These are phyloP conservation scores for Arthrobotrys pseudoclavata DNA, from an alignment of 2,329 filamentous ascomycete species.

Conservation along the genomic window DNA sequence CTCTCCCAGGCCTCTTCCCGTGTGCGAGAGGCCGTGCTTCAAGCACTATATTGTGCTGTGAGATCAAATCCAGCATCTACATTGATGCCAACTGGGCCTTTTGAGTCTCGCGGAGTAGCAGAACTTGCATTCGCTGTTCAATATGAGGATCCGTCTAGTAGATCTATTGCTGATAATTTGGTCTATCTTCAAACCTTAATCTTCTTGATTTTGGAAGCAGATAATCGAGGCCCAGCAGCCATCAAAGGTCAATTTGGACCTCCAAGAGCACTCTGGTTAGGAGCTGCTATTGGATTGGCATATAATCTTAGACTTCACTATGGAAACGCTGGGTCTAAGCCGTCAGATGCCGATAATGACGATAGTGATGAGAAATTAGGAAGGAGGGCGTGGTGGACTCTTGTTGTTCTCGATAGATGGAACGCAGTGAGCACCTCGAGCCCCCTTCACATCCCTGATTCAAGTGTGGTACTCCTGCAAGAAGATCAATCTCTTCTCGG, in stretches of 20 bases:
- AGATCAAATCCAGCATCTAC: slow-evolving; percentile 69
- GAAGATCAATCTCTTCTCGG: slow-evolving; percentile 75
- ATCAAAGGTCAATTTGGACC: slow-evolving; percentile 68
- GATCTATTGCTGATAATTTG: slow-evolving; percentile 67
- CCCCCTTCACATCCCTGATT: slow-evolving; percentile 75
- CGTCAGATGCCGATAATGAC: slow-evolving; percentile 68
- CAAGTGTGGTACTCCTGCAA: slow-evolving; percentile 73
- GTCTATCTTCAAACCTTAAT: slow-evolving; percentile 77
- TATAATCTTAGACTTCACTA: slow-evolving; percentile 76
- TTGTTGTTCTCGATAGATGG: slow-evolving; percentile 80
- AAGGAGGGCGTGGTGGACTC: slow-evolving; percentile 78
- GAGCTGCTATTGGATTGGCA: slow-evolving; percentile 75
- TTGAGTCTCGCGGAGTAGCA: slow-evolving; percentile 66
- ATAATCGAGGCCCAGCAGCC: slow-evolving; percentile 70
- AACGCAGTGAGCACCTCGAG: slow-evolving; percentile 77
- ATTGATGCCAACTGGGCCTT: slow-evolving; percentile 64
- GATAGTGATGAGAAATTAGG: slow-evolving; percentile 76
- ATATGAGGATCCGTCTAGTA: slow-evolving; percentile 67
- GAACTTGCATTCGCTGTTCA: slow-evolving; percentile 68
- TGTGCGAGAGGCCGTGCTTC: slow-evolving; percentile 75
- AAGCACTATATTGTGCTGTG: slow-evolving; percentile 74
- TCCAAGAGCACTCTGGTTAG: slow-evolving; percentile 73
- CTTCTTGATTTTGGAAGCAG: slow-evolving; percentile 76
- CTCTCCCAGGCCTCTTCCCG: slow-evolving; percentile 72
- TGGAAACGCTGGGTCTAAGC: slow-evolving; percentile 66